Conservation (phyloP, 1,139 yeast species). For the Saccharomyces hybrid region DNA sequence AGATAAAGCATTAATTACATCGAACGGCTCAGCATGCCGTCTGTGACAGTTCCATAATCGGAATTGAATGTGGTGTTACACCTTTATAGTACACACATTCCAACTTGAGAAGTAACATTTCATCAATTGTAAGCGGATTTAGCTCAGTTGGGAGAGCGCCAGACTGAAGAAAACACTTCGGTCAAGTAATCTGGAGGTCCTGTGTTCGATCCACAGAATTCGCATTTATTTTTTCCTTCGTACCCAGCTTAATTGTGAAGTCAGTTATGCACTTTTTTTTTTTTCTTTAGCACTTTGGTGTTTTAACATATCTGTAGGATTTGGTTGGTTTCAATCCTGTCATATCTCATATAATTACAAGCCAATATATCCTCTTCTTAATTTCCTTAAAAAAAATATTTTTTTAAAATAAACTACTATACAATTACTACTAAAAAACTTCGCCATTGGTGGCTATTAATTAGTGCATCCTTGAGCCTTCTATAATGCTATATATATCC, state of each 20-base stretch:
- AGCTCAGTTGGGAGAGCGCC: conserved; percentile 30
- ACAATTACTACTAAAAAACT: background rate
- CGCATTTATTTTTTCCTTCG: conserved; percentile 38
- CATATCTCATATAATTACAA: background rate
- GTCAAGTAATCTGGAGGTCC: conserved; percentile 63
- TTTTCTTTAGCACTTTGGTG: background rate
- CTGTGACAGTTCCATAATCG: no score
- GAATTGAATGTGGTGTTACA: no score
- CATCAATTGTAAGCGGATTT: conserved; percentile 17
- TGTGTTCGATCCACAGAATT: conserved; percentile 86
- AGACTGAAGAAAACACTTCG: conserved; percentile 21
- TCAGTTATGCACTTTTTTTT: background rate
- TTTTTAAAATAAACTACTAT: background rate
- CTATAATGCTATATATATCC: background rate
- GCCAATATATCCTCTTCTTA: background rate
- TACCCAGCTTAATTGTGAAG: no score
- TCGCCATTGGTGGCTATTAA: background rate
- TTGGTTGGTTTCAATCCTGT: no score
- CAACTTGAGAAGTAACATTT: background rate
- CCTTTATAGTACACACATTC: no score
- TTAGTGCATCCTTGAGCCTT: background rate
- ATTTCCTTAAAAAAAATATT: background rate
- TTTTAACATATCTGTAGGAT: no score
- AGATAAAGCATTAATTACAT: no score
- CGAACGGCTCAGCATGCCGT: no score